A percentile compares a stretch with the other conserved stretches of the same genome.
Evolutionary conservation across 306 rosid species (phyloP).

Genomic region (Macrotyloma uniflorum): DNA sequence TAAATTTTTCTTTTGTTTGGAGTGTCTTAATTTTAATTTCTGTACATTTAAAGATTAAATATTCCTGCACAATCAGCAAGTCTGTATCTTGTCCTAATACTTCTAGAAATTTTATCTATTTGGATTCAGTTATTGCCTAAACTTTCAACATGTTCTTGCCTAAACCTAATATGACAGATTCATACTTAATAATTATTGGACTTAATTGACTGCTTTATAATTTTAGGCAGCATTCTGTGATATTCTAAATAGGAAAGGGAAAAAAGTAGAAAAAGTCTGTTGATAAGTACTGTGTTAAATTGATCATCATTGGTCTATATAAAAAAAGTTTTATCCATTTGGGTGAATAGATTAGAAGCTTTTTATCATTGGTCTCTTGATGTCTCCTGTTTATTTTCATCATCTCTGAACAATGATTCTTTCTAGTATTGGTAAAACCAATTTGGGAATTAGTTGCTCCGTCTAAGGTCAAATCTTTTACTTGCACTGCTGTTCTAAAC

Average conservation of each 20-base stretch:
- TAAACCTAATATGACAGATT: neutral
- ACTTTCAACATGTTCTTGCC: neutral
- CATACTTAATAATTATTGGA: neutral
- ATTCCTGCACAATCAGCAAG: neutral
- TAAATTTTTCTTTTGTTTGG: neutral
- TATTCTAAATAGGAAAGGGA: neutral
- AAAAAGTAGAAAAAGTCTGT: conserved; percentile 8
- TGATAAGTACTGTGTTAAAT: neutral
- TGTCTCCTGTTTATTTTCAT: neutral
- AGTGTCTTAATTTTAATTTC: neutral
- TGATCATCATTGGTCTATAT: no score
- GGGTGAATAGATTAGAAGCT: neutral
- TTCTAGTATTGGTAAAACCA: neutral
- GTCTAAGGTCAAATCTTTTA: neutral
- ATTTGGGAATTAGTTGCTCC: neutral
- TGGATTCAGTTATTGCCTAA: conserved; percentile 22
- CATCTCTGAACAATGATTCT: neutral
- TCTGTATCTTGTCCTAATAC: neutral
- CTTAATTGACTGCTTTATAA: neutral
- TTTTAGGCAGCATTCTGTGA: conserved; percentile 2
- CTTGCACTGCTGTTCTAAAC: neutral
- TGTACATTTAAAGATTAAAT: neutral
- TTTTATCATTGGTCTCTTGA: neutral
- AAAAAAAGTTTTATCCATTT: no score
- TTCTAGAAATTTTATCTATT: neutral